Evolutionary conservation across 2,329 filamentous ascomycete genomes (phyloP), one percentile per base, ranked within the genome.

Genomic region (Ramichloridium luteum): DNA sequence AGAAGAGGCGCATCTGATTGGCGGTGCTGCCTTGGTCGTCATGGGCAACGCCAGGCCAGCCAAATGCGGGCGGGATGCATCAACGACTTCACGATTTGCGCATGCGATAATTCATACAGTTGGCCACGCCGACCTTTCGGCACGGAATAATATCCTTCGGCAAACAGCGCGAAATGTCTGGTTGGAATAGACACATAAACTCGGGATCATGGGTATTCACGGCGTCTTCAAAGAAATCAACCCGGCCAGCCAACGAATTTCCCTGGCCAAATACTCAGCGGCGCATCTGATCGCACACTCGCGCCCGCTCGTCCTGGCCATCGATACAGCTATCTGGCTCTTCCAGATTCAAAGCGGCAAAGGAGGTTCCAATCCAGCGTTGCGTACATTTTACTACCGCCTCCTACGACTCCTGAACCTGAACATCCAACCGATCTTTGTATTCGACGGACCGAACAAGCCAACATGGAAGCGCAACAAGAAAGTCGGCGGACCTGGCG

Each of bases 271-370:
- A 51, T 69, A 96, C 30, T 80, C 86, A 16, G 68, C 85, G 27
- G 73, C 85, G 28, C 78, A 82, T 45, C 72, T 92, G 41, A 73
- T 84, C 48, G 58, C 68, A 32, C 74, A 73, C 8, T 69, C 71
- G 14, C 70, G 77, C 2, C 86, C 86, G 0, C 64, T 96, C 25
- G 78, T 86, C 25, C 67, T 98, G 28, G 90, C 90, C 23, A 80
- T 98, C 42, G 90, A 98, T 53, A 80, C 93, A 45, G 84, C 85
- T 3, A 96, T 98, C 51, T 98, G 90, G 90, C 80, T 93, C 27
- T 96, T 93, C 51, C 90, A 98, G 51, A 78, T 78, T 9, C 85
- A 93, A 51, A 78, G 83, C 10, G 81, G 81, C 12, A 75, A 76
- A 61, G 77, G 88, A 28, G 90, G 90, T 37, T 75, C 77, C 8